These are phyloP conservation scores for Chaetomiaceae sp. DNA, from an alignment of 2,329 filamentous ascomycete species.

Conservation along the genomic window DNA sequence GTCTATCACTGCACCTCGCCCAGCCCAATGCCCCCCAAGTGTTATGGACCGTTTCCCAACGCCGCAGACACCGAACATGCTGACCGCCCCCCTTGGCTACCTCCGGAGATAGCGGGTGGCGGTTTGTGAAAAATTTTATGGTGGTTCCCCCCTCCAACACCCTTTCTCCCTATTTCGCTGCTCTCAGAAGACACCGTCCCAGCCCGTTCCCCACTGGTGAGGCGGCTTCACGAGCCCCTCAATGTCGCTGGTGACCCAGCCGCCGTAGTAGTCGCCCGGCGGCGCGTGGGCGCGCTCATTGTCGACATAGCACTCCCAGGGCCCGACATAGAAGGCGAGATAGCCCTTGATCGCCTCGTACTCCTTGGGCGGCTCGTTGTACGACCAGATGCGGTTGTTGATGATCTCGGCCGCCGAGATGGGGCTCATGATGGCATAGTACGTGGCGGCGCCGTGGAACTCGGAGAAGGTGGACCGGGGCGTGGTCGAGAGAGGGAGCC, in stretches of 20 bases:
- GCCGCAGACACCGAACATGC: constrained; percentile 21
- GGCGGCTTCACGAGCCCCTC: constrained; percentile 46
- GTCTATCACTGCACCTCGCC: constrained; percentile 14
- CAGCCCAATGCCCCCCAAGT: constrained; percentile 12
- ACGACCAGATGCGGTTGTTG: constrained; percentile 54
- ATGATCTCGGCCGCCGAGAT: constrained; percentile 35
- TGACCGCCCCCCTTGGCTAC: constrained; percentile 9
- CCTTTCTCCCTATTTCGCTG: background rate
- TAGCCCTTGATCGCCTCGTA: constrained; percentile 53
- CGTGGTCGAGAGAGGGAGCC: constrained; percentile 43
- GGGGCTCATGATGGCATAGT: constrained; percentile 47
- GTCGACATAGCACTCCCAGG: constrained; percentile 60
- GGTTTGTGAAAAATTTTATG: constrained; percentile 8
- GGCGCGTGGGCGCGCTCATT: constrained; percentile 56
- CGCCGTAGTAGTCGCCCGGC: constrained; percentile 60
- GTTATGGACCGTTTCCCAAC: constrained; percentile 17
- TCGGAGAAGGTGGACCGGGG: constrained; percentile 49
- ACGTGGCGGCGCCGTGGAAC: constrained; percentile 58
- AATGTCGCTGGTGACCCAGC: constrained; percentile 59
- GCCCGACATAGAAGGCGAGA: constrained; percentile 56
- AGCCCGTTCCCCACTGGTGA: constrained; percentile 29
- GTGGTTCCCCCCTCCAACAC: background rate
- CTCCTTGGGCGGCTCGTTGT: constrained; percentile 47
- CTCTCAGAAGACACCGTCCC: constrained; percentile 17
- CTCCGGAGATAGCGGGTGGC: constrained; percentile 9